phyloP scores from a whole-genome alignment of 345 rosid genomes.

The Hibiscus tridactylites region DNA sequence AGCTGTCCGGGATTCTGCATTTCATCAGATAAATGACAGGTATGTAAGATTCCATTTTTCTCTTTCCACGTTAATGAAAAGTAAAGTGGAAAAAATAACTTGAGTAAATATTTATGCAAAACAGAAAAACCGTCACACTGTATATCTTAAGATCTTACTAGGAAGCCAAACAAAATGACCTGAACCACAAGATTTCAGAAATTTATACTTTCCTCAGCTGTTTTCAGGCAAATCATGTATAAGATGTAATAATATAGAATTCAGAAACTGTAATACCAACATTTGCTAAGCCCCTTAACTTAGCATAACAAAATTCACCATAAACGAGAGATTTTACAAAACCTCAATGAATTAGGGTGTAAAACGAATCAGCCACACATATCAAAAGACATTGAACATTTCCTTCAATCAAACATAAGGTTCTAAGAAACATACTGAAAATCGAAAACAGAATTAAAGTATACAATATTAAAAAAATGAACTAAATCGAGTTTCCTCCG shows the following conservation, averaged over 20 bases:
- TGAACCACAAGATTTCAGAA: not conserved
- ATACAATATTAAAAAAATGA: not conserved
- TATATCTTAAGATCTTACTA: not conserved
- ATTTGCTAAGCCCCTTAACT: not conserved
- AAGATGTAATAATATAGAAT: not conserved
- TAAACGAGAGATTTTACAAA: not conserved
- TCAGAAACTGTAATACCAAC: not conserved
- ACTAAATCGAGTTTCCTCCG: not conserved
- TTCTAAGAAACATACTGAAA: not conserved
- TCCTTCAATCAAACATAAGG: not conserved
- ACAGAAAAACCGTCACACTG: not conserved
- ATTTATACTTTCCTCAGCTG: not conserved
- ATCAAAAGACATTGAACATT: not conserved
- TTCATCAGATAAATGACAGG: not conserved
- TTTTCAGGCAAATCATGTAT: not conserved
- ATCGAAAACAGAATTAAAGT: not conserved
- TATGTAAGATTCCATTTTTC: not conserved
- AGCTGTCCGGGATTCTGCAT: constrained; percentile 84
- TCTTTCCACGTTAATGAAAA: not conserved
- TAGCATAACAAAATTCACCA: not conserved
- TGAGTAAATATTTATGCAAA: not conserved
- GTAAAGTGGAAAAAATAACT: not conserved
- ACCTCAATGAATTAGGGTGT: not conserved
- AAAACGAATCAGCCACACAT: not conserved
- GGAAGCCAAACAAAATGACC: not conserved